Evolutionary conservation across 805 yeast genomes (phyloP).

Genomic region (Wickerhamomyces queroliae): DNA sequence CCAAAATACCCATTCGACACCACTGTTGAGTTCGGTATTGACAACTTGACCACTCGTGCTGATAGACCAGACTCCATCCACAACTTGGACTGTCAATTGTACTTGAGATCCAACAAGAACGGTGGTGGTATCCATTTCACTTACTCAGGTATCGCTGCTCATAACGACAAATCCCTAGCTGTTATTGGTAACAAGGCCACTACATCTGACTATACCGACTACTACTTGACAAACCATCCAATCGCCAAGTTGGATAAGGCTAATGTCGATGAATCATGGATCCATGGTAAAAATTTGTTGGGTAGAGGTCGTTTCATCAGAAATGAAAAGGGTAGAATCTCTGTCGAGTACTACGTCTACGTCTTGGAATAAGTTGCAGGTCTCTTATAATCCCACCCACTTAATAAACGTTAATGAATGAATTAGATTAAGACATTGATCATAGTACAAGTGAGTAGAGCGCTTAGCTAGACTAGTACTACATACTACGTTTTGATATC

Average conservation of each 20-base stretch:
- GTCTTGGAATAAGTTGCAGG: constrained; percentile 17
- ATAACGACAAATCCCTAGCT: constrained; percentile 27
- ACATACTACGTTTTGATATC: too few species aligned
- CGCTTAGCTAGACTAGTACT: too few species aligned
- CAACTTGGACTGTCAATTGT: constrained; percentile 44
- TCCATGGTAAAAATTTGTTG: constrained; percentile 37
- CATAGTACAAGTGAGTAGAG: too few species aligned
- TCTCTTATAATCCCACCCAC: too few species aligned
- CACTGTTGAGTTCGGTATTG: constrained; percentile 35
- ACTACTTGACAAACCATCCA: constrained; percentile 46
- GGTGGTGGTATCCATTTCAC: constrained; percentile 37
- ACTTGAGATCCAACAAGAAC: constrained; percentile 33
- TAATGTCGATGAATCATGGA: constrained; percentile 46
- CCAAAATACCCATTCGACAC: constrained; percentile 32
- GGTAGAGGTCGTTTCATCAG: constrained; percentile 59
- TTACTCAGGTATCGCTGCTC: constrained; percentile 44
- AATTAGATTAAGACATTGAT: too few species aligned
- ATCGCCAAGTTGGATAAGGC: constrained; percentile 34
- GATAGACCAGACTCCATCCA: constrained; percentile 22
- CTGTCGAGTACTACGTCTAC: constrained; percentile 50
- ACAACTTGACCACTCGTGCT: constrained; percentile 35
- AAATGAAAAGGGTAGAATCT: constrained; percentile 36
- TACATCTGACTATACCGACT: constrained; percentile 35
- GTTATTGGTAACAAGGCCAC: constrained; percentile 29
- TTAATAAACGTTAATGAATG: too few species aligned